Percentiles rank a stretch among this genome's conserved stretches.
Evolutionary conservation across 345 rosid species (phyloP).

Genomic region (Gossypium sturtianum): DNA sequence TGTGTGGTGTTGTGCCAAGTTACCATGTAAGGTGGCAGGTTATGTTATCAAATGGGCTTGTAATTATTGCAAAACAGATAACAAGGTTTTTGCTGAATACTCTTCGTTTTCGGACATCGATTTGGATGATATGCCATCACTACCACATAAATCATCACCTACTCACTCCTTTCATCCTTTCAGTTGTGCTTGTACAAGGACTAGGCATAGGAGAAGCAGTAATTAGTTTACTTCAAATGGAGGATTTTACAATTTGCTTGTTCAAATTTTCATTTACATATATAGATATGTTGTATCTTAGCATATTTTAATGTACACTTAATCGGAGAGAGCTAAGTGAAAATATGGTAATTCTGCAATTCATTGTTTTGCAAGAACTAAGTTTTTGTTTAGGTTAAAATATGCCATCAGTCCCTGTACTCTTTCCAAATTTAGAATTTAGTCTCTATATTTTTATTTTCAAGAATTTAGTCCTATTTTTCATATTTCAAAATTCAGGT

Average conservation of each 20-base stretch:
- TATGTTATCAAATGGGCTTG: constrained; percentile 21
- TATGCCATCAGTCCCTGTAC: too few relatives aligned
- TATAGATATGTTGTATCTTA: neutral
- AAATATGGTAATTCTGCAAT: too few relatives aligned
- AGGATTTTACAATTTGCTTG: neutral
- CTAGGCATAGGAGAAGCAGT: neutral
- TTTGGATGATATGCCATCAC: constrained; percentile 18
- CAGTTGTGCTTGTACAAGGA: neutral
- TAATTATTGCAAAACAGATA: constrained; percentile 22
- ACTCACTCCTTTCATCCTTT: neutral
- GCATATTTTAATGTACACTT: neutral
- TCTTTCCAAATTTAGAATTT: too few relatives aligned
- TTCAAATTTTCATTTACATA: neutral
- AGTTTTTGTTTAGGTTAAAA: too few relatives aligned
- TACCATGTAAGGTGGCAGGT: constrained; percentile 49
- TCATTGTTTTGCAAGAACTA: too few relatives aligned
- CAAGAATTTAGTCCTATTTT: too few relatives aligned
- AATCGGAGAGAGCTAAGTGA: too few relatives aligned
- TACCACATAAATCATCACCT: constrained; percentile 3
- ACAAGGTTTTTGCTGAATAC: constrained; percentile 38
- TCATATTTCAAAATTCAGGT: too few relatives aligned
- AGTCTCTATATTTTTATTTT: too few relatives aligned
- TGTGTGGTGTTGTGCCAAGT: constrained; percentile 45
- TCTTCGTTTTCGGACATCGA: constrained; percentile 80
- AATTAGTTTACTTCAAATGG: neutral